Conservation (phyloP, 371 early-diverging fungal genomes). For the Apophysomyces trapeziformis region DNA sequence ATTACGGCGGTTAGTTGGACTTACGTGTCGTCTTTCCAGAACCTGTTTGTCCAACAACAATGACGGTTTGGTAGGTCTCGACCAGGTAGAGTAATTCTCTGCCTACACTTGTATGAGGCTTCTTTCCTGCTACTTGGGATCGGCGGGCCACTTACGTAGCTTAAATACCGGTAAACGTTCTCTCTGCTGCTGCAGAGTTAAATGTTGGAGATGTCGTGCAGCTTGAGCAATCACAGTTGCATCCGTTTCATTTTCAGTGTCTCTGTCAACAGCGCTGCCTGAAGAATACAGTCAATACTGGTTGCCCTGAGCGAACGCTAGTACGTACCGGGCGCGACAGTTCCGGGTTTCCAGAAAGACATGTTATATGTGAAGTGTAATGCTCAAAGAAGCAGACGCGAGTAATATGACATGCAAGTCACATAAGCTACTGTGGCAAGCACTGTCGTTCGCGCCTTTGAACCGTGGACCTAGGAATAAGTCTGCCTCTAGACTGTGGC, state of each 20-base stretch:
- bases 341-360: slow-evolving; percentile 73
- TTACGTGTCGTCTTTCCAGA: slow-evolving; percentile 83
- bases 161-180: slow-evolving; percentile 65
- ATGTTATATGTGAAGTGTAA: slow-evolving; percentile 20
- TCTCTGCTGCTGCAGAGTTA: slow-evolving; percentile 59
- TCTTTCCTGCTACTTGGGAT: neutral
- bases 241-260: slow-evolving; percentile 62
- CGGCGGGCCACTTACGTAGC: slow-evolving; percentile 37
- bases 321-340: slow-evolving; percentile 64
- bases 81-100: slow-evolving; percentile 60
- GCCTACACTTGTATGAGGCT: slow-evolving; percentile 30
- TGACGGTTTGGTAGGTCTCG: slow-evolving; percentile 69
- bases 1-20: slow-evolving; percentile 15
- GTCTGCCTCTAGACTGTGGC: too few relatives aligned
- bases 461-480: too few relatives aligned
- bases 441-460: too few relatives aligned
- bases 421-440: too few relatives aligned
- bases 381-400: neutral
- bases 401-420: neutral
- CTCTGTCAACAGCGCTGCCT: slow-evolving; percentile 74
- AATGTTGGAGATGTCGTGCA: slow-evolving; percentile 48
- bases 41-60: slow-evolving; percentile 66
- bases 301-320: neutral
- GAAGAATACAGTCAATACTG: neutral
- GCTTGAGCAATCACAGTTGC: slow-evolving; percentile 50